Conservation (phyloP, 108 stramenopile species). For the Licmophora abbreviata region DNA sequence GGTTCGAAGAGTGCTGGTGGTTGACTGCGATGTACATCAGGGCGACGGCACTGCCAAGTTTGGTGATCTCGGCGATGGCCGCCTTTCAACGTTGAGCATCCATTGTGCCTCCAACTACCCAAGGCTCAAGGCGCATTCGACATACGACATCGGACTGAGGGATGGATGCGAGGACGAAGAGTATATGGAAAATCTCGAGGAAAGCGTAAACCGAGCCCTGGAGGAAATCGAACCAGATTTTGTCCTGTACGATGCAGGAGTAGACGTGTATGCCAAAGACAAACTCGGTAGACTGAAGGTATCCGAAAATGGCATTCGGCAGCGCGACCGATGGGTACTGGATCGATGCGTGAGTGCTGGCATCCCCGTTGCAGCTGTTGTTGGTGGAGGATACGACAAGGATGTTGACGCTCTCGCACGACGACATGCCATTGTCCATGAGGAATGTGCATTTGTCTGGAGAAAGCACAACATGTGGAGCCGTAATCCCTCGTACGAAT, state of each 20-base stretch:
- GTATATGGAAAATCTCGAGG: constrained; percentile 38
- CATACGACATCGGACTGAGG: constrained; percentile 51
- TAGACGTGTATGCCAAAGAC: constrained; percentile 59
- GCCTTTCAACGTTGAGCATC: constrained; percentile 54
- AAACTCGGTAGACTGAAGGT: constrained; percentile 58
- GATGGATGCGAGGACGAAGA: constrained; percentile 44
- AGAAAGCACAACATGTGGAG: constrained; percentile 54
- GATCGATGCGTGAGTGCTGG: constrained; percentile 28
- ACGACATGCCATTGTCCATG: constrained; percentile 64
- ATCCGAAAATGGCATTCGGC: constrained; percentile 44
- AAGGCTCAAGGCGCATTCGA: constrained; percentile 40
- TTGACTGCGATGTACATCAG: constrained; percentile 87
- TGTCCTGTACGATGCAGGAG: constrained; percentile 79
- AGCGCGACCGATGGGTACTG: constrained; percentile 55
- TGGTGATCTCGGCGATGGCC: constrained; percentile 11
- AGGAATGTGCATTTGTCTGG: constrained; percentile 64
- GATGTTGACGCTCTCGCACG: constrained; percentile 47
- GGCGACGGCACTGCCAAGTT: constrained; percentile 57
- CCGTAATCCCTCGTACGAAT: not conserved
- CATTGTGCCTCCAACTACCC: constrained; percentile 78
- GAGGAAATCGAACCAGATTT: constrained; percentile 50
- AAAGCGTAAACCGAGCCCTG: constrained; percentile 35
- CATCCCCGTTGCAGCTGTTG: constrained; percentile 62
- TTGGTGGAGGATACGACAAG: constrained; percentile 76
- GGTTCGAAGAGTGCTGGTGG: constrained; percentile 56